These are phyloP conservation scores for Phylloporus sp. DNA, from an alignment of 768 basidiomycete genomes.

Conservation along the genomic window DNA sequence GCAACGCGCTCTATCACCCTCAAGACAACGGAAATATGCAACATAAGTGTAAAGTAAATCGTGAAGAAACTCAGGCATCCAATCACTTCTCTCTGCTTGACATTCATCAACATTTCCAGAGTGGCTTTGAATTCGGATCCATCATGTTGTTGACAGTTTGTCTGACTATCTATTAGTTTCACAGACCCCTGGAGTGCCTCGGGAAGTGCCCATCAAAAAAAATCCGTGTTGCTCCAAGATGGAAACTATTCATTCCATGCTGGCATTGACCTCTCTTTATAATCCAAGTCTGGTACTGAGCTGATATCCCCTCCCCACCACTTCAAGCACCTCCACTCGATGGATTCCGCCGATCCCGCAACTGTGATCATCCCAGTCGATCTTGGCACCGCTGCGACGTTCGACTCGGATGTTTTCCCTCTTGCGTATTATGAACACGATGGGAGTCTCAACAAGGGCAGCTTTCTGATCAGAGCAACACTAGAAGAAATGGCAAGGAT, in stretches of 20 bases:
- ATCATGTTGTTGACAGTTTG: neutral
- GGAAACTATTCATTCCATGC: neutral
- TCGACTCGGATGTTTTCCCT: neutral
- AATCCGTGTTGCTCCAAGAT: neutral
- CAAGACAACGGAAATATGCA: too few relatives aligned
- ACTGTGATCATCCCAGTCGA: neutral
- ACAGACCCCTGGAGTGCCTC: neutral
- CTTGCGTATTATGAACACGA: neutral
- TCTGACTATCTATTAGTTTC: neutral
- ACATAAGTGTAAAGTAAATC: neutral
- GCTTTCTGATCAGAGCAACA: neutral
- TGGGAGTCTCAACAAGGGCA: neutral
- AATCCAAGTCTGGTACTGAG: neutral
- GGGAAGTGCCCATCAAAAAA: neutral
- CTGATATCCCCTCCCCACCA: neutral
- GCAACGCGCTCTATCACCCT: too few relatives aligned
- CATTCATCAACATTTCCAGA: neutral
- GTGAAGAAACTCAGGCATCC: neutral
- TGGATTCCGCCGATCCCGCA: neutral
- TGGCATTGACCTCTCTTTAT: neutral
- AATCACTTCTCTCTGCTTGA: too few relatives aligned
- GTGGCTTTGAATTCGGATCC: too few relatives aligned
- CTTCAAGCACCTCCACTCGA: neutral
- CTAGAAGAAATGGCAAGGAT: constrained; percentile 4
- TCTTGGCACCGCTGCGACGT: neutral